Base-by-base conservation (phyloP, 805 yeast species). In the Kurtzmaniella fragi region DNA sequence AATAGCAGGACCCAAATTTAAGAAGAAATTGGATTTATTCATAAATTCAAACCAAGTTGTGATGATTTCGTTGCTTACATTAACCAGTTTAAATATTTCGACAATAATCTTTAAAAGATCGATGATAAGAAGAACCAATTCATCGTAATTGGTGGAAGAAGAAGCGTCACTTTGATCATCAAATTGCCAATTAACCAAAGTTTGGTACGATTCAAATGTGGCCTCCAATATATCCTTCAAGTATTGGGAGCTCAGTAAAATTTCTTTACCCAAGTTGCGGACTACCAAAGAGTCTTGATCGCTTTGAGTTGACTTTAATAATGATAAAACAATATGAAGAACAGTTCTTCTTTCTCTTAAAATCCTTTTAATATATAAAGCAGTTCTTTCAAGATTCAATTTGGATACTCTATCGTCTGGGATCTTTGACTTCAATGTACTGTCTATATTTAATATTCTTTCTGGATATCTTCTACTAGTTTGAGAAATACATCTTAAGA, bases 41-140 rank as follows among this genome's bases (percentile, higher is more conserved):
- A 79, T 66, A 9, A 79, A 55, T 5, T 59, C 48, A 48, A 82
- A 81, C 93, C 93, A 84, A 8, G 59, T 49, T 2, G 53, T 35
- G 2, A 74, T 69, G 2, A 70, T 63, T 1, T 49, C 35, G 3
- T 60, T 48, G 3, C 63, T 53, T 12, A 56, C 45, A 31, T 71
- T 69, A 32, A 71, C 61, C 13, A 70, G 48, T 10, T 14, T 27
- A 14, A 73, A 45, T 6, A 71, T 37, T 31, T 73, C 75, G 5
- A 62, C 56, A 15, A 67, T 54, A 8, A 61, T 66, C 46, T 59
- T 73, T 45, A 59, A 57, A 20, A 57, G 53, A 38, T 59, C 73
- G 28, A 50, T 56, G 7, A 59, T 56, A 35, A 56, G 62, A 34
- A 59, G 56, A 2, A 62, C 46, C 23, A 45, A 50, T 46, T 64